Evolutionary conservation across 768 basidiomycete genomes (phyloP).

Genomic region (Sarcodon aspratus): DNA sequence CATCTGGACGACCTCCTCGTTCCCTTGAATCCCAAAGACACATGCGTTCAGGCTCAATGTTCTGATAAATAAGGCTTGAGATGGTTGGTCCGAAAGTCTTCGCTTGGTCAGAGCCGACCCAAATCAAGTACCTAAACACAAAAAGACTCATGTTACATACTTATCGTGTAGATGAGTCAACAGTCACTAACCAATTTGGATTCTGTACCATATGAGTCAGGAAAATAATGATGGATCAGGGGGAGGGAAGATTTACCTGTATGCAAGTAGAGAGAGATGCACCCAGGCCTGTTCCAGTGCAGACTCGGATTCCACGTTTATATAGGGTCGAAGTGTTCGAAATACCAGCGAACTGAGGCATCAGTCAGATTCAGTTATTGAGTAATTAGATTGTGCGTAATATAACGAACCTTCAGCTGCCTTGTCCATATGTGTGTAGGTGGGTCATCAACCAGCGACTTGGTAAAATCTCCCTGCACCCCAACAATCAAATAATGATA

Average conservation of each 20-base stretch:
- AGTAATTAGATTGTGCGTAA: no score
- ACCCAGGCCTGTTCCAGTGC: constrained; percentile 34
- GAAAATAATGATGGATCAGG: neutral
- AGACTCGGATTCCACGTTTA: constrained; percentile 31
- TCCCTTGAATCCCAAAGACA: constrained; percentile 31
- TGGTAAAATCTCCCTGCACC: constrained; percentile 35
- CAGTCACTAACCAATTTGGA: constrained; percentile 21
- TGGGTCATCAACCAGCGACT: constrained; percentile 27
- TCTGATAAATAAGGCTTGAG: constrained; percentile 24
- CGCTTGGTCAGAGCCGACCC: constrained; percentile 33
- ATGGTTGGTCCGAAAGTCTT: constrained; percentile 34
- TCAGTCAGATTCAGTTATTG: neutral
- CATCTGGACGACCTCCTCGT: constrained; percentile 26
- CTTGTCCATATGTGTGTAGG: constrained; percentile 30
- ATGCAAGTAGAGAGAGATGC: constrained; percentile 31
- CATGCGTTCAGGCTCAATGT: constrained; percentile 26
- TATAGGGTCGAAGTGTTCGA: constrained; percentile 31
- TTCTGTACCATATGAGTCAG: constrained; percentile 7
- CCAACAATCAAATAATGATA: constrained; percentile 34
- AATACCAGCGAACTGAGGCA: constrained; percentile 26
- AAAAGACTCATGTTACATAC: neutral
- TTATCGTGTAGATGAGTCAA: neutral
- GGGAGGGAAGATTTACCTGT: constrained; percentile 14
- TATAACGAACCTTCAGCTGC: constrained; percentile 24
- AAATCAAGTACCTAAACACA: constrained; percentile 23